Evolutionary conservation across 495 filamentous ascomycete species (phyloP).

Genomic region (Xylaria cubensis): DNA sequence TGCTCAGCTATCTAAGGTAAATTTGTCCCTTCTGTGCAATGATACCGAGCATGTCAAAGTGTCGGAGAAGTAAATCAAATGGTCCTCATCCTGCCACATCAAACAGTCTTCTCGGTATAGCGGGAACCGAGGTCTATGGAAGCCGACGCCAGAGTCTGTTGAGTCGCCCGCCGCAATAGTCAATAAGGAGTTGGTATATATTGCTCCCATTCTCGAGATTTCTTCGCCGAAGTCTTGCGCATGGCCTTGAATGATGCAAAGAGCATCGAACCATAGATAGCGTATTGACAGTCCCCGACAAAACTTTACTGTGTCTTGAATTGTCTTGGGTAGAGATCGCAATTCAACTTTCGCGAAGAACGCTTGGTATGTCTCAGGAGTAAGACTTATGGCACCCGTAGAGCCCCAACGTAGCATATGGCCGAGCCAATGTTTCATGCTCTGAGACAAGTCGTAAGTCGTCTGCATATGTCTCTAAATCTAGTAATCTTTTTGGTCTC

Average conservation of each 20-base stretch:
- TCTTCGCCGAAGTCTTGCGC: not conserved
- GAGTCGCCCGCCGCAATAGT: not conserved
- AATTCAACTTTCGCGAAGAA: not conserved
- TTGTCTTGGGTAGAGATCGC: not conserved
- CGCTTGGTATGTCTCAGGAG: not conserved
- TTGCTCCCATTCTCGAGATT: not conserved
- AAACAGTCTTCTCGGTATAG: not conserved
- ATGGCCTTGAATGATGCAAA: not conserved
- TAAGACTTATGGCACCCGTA: not conserved
- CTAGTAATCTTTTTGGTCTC: not conserved
- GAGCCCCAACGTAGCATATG: not conserved
- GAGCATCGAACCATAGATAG: not conserved
- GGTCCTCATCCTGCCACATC: not conserved
- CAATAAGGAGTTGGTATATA: not conserved
- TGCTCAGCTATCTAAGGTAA: not conserved
- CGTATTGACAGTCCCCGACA: not conserved
- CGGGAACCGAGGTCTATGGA: not conserved
- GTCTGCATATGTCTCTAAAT: not conserved
- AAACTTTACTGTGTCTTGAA: not conserved
- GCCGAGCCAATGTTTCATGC: not conserved
- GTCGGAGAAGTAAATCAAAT: not conserved
- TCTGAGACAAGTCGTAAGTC: not conserved
- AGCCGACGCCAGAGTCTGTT: not conserved
- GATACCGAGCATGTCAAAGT: not conserved
- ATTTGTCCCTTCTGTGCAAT: not conserved